phyloP scores from a whole-genome alignment of 345 rosid species.

The Sonneratia caseolaris region DNA sequence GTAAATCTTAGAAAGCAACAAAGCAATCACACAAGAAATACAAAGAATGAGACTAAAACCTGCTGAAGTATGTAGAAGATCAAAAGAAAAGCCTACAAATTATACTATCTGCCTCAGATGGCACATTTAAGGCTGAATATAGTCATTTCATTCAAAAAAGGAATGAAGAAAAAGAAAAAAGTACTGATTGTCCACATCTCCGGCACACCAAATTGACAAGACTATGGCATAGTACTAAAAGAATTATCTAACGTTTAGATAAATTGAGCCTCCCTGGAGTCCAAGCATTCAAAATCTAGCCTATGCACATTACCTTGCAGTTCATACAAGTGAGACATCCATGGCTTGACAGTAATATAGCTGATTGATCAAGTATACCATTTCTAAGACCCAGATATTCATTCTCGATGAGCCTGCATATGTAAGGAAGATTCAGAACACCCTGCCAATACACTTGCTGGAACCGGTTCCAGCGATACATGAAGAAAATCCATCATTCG shows the following conservation, averaged over 20 bases:
- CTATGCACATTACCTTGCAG: slow-evolving; percentile 61
- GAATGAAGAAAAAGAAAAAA: background rate
- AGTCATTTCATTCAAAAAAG: background rate
- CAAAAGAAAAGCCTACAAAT: too few species aligned
- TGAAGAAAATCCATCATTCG: background rate
- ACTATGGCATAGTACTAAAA: too few species aligned
- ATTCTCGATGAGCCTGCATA: slow-evolving; percentile 78
- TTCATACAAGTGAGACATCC: slow-evolving; percentile 82
- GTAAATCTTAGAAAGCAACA: too few species aligned
- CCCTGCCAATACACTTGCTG: background rate
- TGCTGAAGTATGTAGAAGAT: too few species aligned
- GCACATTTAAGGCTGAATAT: background rate
- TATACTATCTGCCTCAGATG: too few species aligned
- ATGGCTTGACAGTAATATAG: slow-evolving; percentile 69
- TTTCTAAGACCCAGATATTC: slow-evolving; percentile 80
- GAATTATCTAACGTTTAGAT: too few species aligned
- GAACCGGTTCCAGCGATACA: background rate
- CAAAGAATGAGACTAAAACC: too few species aligned
- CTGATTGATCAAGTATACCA: slow-evolving; percentile 95
- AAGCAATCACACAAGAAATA: too few species aligned
- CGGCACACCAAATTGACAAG: background rate
- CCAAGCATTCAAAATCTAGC: background rate
- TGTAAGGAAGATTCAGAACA: background rate
- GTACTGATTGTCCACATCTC: background rate
- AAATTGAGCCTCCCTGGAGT: too few species aligned